Evolutionary conservation across 495 filamentous ascomycete species (phyloP).

Genomic region (Penicillium cataractarum): DNA sequence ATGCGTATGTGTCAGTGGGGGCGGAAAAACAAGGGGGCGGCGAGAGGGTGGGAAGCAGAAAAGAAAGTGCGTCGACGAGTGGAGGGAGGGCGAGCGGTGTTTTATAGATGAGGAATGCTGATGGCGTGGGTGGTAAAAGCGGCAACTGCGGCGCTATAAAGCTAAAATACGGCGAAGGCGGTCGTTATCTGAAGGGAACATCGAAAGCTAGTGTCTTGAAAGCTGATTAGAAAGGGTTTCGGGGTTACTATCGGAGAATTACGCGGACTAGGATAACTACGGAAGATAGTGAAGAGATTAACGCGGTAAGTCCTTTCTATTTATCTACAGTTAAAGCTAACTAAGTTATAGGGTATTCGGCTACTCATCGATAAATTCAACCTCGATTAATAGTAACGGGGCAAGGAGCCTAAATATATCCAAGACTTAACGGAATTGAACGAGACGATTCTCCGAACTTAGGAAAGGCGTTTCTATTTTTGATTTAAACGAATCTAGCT

Average conservation of each 20-base stretch:
- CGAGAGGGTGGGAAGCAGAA: too few relatives aligned
- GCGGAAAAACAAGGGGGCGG: too few relatives aligned
- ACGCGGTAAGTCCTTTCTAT: slow-evolving; percentile 19
- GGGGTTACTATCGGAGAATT: slow-evolving; percentile 28
- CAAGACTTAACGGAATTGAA: slow-evolving; percentile 30
- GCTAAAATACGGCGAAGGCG: slow-evolving; percentile 16
- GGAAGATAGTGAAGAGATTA: slow-evolving; percentile 31
- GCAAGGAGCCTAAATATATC: slow-evolving; percentile 27
- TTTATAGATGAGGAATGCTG: too few relatives aligned
- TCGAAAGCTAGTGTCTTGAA: slow-evolving; percentile 22
- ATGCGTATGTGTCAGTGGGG: too few relatives aligned
- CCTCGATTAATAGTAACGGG: slow-evolving; percentile 20
- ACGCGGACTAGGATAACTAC: slow-evolving; percentile 21
- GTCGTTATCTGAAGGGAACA: slow-evolving; percentile 18
- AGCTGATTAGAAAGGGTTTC: slow-evolving; percentile 26
- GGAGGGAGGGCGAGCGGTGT: too few relatives aligned
- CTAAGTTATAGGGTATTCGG: slow-evolving; percentile 11
- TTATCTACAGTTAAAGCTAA: slow-evolving; percentile 10
- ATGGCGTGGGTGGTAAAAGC: too few relatives aligned
- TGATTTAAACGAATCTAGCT: slow-evolving; percentile 27
- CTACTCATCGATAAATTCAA: slow-evolving; percentile 16
- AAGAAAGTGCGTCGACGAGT: too few relatives aligned
- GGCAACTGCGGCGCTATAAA: too few relatives aligned
- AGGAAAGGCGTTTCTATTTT: slow-evolving; percentile 24
- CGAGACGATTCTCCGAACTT: slow-evolving; percentile 6